These are phyloP conservation scores for Dissophora globulifera DNA, from an alignment of 192 early-diverging fungal genomes.

Conservation along the genomic window DNA sequence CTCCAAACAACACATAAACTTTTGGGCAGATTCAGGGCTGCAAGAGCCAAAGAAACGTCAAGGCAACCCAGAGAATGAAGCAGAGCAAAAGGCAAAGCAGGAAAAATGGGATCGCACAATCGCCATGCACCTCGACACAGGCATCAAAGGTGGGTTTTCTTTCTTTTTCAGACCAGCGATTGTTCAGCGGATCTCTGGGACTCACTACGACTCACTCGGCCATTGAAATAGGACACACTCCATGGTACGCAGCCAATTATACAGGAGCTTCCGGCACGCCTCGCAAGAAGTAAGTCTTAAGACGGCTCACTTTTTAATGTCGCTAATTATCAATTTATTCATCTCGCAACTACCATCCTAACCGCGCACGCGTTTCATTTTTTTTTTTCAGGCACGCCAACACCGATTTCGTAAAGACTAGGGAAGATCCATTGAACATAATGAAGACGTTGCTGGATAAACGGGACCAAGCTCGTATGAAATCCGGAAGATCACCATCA, in stretches of 20 bases:
- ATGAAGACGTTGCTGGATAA: constrained; percentile 46
- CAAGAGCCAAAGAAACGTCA: constrained; percentile 12
- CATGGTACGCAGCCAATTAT: constrained; percentile 35
- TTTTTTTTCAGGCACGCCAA: constrained; percentile 5
- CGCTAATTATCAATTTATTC: no score
- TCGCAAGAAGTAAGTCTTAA: constrained; percentile 23
- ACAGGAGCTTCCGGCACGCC: constrained; percentile 11
- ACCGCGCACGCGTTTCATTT: no score
- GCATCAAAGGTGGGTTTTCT: constrained; percentile 49
- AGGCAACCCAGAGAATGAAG: constrained; percentile 67
- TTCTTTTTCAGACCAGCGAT: no score
- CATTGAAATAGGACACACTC: constrained; percentile 10
- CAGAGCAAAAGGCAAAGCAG: constrained; percentile 64
- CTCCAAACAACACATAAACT: constrained; percentile 59
- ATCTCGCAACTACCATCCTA: no score
- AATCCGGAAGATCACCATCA: constrained; percentile 18
- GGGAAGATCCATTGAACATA: constrained; percentile 54
- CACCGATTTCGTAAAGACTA: constrained; percentile 25
- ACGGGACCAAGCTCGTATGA: background rate
- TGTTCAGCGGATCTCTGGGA: no score
- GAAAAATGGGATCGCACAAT: constrained; percentile 65
- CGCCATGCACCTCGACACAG: constrained; percentile 76
- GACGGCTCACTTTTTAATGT: no score
- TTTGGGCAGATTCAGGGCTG: constrained; percentile 66
- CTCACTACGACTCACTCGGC: no score